Percentiles rank a stretch among this genome's conserved stretches.
Conservation (phyloP, 2,329 filamentous ascomycete genomes). For the Botrytis medusae region DNA sequence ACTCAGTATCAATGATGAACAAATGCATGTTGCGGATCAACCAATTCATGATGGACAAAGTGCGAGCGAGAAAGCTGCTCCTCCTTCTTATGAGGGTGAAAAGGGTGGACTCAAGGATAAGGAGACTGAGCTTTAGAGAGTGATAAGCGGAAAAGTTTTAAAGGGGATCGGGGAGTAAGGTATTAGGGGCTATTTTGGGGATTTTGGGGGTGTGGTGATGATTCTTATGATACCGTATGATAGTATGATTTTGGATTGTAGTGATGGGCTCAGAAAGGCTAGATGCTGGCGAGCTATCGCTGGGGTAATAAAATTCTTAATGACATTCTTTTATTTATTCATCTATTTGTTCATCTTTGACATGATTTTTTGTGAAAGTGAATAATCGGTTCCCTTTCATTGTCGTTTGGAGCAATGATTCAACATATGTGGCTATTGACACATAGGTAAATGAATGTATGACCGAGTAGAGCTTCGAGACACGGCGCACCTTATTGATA, state of each 20-base stretch:
- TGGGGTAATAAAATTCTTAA: conserved; percentile 2
- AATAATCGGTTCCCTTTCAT: background rate
- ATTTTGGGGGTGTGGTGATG: background rate
- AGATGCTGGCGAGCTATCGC: conserved; percentile 8
- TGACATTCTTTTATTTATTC: conserved; percentile 8
- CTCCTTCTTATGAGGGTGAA: conserved; percentile 10
- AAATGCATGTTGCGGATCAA: conserved; percentile 7
- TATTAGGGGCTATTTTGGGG: background rate
- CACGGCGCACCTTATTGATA: background rate
- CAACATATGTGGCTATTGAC: background rate
- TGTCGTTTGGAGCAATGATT: background rate
- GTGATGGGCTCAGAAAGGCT: conserved; percentile 4
- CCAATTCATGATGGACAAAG: background rate
- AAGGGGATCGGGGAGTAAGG: background rate
- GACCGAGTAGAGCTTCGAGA: background rate
- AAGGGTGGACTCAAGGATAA: background rate
- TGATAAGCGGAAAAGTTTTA: background rate
- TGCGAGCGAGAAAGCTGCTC: background rate
- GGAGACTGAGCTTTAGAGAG: background rate
- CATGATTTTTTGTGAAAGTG: background rate
- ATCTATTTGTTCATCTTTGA: background rate
- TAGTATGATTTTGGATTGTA: background rate
- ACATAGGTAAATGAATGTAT: background rate
- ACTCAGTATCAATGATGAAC: conserved; percentile 41
- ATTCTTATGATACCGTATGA: conserved; percentile 20